Evolutionary conservation across 2,329 filamentous ascomycete species (phyloP).

Genomic region (Talaromyces albobiverticillius): DNA sequence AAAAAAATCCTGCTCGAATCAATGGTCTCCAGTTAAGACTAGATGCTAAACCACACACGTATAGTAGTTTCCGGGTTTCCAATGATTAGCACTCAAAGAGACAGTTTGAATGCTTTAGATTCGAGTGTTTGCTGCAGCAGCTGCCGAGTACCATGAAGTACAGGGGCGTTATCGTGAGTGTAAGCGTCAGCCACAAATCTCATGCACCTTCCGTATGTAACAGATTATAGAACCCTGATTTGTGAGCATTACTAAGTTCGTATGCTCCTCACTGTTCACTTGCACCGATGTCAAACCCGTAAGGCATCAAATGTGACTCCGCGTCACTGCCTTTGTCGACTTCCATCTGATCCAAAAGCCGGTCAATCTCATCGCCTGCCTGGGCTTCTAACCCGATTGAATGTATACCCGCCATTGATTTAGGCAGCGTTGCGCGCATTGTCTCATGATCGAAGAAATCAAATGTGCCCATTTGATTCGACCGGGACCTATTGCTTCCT

Average conservation of each 20-base stretch:
- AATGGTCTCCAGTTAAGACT: neutral
- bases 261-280: neutral
- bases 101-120: neutral
- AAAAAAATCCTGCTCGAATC: neutral
- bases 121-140: neutral
- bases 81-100: neutral
- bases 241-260: neutral
- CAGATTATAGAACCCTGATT: neutral
- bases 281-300: constrained; percentile 3
- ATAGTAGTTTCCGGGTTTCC: neutral
- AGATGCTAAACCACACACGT: neutral
- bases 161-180: neutral
- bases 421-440: neutral
- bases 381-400: constrained; percentile 27
- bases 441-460: neutral
- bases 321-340: constrained; percentile 34
- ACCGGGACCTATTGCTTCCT: constrained; percentile 7
- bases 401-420: constrained; percentile 2
- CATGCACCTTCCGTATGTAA: neutral
- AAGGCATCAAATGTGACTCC: constrained; percentile 21
- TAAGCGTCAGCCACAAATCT: neutral
- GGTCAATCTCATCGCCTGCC: constrained; percentile 40
- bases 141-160: neutral
- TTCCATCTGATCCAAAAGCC: constrained; percentile 40
- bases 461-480: neutral